phyloP scores from a whole-genome alignment of 73 alveolate genomes.

The Paramecium pentaurelia region DNA sequence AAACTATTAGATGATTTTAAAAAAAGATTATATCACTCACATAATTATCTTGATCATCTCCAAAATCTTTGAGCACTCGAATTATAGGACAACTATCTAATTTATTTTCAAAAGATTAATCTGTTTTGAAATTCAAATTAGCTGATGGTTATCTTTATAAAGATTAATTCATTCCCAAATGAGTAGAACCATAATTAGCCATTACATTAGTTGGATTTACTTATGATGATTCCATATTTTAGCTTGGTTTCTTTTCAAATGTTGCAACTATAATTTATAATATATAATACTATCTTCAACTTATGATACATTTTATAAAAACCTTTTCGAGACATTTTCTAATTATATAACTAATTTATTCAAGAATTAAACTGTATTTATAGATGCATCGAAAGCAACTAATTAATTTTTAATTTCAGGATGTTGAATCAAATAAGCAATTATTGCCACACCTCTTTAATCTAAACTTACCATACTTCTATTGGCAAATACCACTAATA shows the following conservation, averaged over 20 bases:
- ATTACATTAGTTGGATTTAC: neutral
- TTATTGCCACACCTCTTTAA: neutral
- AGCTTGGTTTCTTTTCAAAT: slow-evolving; percentile 10
- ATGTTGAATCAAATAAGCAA: neutral
- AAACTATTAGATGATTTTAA: neutral
- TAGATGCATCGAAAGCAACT: neutral
- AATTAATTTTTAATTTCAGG: neutral
- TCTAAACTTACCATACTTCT: slow-evolving; percentile 16
- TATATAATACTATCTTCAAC: neutral
- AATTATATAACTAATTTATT: neutral
- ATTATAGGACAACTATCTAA: neutral
- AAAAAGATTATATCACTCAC: neutral
- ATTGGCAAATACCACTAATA: slow-evolving; percentile 3
- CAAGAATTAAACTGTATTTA: neutral
- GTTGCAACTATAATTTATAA: neutral
- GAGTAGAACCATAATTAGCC: neutral
- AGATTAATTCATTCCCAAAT: neutral
- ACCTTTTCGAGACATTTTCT: neutral
- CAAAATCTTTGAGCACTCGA: neutral
- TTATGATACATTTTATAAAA: neutral
- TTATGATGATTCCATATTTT: neutral
- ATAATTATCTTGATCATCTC: neutral
- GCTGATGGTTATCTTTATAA: neutral
- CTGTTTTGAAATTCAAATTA: neutral
- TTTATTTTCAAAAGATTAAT: neutral